Base-by-base conservation (phyloP, 1,139 yeast species). In the Sugiyamaella japonica region DNA sequence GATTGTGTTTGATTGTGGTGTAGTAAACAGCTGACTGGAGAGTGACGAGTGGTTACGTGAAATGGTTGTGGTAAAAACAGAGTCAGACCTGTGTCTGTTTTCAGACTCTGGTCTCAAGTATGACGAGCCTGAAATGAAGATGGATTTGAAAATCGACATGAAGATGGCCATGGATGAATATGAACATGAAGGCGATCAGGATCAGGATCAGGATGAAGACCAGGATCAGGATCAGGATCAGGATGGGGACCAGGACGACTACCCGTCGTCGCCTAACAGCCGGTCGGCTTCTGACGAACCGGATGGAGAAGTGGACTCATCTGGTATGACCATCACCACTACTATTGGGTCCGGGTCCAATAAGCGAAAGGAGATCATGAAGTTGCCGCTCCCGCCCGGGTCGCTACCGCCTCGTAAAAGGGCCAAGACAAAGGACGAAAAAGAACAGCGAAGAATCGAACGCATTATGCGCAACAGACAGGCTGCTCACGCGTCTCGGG, bases 401-500 rank as follows among this genome's bases (percentile, higher is more conserved):
- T 65, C 89, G 31, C 77, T 91, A 59, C 97, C 98, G 32, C 98
- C 98, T 53, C 82, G 99, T 61, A 93, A 93, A 75, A 82, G 98
- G 64, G 99, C 99, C 9, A 89, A 88, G 76, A 93, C 99, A 42
- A 83, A 88, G 65, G 97, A 91, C 72, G 99, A 93, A 74, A 93
- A 91, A 75, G 98, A 93, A 73, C 97, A 91, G 73, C 85, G 99
- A 60, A 81, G 97, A 53, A 83, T 91, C 52, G 98, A 93, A 73
- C 78, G 99, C 56, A 90, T 93, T 54, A 78, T 93, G 69, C 82
- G 99, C 69, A 93, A 93, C 72, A 83, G 99, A 66, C 86, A 93
- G 69, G 98, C 99, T 23, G 99, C 99, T 46, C 98, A 93, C 70
- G 96, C 96, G 48, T 88, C 96, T 32, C 82, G 99, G 62, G 99